Evolutionary conservation across 495 filamentous ascomycete genomes (phyloP).

Genomic region (Penicillium salamii): DNA sequence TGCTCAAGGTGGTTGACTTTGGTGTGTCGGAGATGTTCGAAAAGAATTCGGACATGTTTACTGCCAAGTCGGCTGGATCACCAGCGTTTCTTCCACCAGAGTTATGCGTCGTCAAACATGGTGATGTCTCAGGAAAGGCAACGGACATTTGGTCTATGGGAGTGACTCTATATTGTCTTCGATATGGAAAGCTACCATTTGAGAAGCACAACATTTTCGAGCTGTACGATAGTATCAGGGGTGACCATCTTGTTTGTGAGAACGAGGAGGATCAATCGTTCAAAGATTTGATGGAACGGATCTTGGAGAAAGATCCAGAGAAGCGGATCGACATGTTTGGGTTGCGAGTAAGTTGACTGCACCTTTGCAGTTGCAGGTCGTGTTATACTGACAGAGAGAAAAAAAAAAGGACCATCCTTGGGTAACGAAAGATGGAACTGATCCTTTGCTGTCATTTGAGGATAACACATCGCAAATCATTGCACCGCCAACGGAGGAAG

Average conservation of each 20-base stretch:
- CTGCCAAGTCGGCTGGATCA: conserved; percentile 89
- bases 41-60: conserved; percentile 84
- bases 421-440: conserved; percentile 81
- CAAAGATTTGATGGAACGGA: conserved; percentile 60
- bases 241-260: conserved; percentile 50
- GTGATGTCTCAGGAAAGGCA: conserved; percentile 81
- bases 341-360: conserved; percentile 61
- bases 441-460: conserved; percentile 74
- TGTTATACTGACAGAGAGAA: no score
- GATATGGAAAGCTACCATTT: conserved; percentile 86
- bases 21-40: conserved; percentile 98
- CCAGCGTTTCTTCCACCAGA: conserved; percentile 95
- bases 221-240: conserved; percentile 83
- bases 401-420: conserved; percentile 81
- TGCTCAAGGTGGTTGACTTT: conserved; percentile 96
- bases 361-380: background rate
- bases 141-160: conserved; percentile 99
- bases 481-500: conserved; percentile 78
- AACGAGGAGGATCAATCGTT: conserved; percentile 55
- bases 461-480: conserved; percentile 85
- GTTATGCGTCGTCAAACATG: conserved; percentile 84
- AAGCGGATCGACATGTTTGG: conserved; percentile 80
- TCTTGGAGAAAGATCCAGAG: conserved; percentile 73
- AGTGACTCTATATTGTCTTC: conserved; percentile 87
- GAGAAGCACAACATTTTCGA: conserved; percentile 74